phyloP scores from a whole-genome alignment of 2,329 filamentous ascomycete genomes.

The Aaosphaeria arxii region DNA sequence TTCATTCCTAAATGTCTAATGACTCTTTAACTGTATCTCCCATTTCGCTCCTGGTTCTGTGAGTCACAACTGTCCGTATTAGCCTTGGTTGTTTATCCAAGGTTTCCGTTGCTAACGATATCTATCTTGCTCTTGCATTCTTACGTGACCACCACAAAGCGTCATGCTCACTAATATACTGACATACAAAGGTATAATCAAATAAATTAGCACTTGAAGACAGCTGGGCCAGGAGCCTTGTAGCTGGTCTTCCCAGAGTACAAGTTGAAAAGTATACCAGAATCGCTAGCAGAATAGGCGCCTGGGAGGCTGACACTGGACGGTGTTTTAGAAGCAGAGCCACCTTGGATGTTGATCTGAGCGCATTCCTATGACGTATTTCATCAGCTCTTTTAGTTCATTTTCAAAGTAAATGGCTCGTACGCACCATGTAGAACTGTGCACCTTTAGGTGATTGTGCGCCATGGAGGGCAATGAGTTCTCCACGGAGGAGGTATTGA shows the following conservation, averaged over 20 bases:
- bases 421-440: slow-evolving; percentile 41
- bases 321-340: slow-evolving; percentile 22
- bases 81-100: too few relatives aligned
- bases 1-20: too few relatives aligned
- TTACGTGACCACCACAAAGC: too few relatives aligned
- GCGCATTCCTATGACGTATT: slow-evolving; percentile 33
- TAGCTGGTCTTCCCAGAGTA: slow-evolving; percentile 38
- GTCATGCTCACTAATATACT: too few relatives aligned
- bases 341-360: slow-evolving; percentile 30
- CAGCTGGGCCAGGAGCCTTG: slow-evolving; percentile 48
- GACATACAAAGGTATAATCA: not conserved
- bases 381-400: not conserved
- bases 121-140: too few relatives aligned
- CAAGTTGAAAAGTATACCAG: slow-evolving; percentile 29
- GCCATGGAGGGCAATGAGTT: slow-evolving; percentile 26
- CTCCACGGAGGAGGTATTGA: slow-evolving; percentile 42
- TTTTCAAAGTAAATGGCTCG: not conserved
- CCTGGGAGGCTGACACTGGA: slow-evolving; percentile 28
- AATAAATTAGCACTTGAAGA: slow-evolving; percentile 47
- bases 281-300: slow-evolving; percentile 28
- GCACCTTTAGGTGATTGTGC: slow-evolving; percentile 29
- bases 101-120: too few relatives aligned
- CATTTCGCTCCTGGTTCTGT: too few relatives aligned
- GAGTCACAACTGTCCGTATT: too few relatives aligned
- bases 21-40: too few relatives aligned